Evolutionary conservation across 495 filamentous ascomycete genomes (phyloP), one percentile per base, ranked within the genome.

Genomic region (Mytilinidion resinicola): DNA sequence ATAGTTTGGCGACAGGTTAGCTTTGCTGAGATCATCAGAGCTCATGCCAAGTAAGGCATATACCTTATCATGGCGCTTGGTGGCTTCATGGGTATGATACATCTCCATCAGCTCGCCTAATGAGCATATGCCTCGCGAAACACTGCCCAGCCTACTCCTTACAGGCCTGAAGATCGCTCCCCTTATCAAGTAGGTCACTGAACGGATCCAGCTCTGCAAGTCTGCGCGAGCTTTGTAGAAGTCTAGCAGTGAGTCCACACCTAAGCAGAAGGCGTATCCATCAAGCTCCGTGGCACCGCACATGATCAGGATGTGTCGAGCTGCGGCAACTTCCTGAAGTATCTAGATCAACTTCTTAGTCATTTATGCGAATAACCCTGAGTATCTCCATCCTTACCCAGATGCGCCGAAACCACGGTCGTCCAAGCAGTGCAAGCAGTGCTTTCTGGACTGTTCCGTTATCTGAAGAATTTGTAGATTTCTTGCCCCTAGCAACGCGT

Each of bases 1-100:
- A 50, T 70, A 70, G 51, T 66, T 44, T 42, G 65, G 63, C 33
- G 34, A 56, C 42, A 67, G 38, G n/a, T 43, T 25, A 19, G 59
- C 55, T 53, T 56, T 59, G 39, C 15, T 51, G 19, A 39, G 49
- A 41, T 60, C 49, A 59, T 63, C 67, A 37, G 60, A 62, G 53
- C 68, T 57, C 66, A 74, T 69, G 11, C 72, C 70, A 30, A 71
- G 65, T 35, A 74, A 67, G 35, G 70, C 69, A 67, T 69, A 74
- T 10, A 74, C 54, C 51, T 70, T 74, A 54, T 74, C 70, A 38
- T 60, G 65, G 50, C 6, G 51, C 25, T 61, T 52, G 39, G 66
- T 72, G 51, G 71, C 71, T 52, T 70, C 33, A 19, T 60, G 63
- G 35, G 55, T 56, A 52, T 70, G 65, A 54, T 71, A 72, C 63